Base-by-base conservation (phyloP, 2,329 filamentous ascomycete genomes). In the Pyricularia sp. region DNA sequence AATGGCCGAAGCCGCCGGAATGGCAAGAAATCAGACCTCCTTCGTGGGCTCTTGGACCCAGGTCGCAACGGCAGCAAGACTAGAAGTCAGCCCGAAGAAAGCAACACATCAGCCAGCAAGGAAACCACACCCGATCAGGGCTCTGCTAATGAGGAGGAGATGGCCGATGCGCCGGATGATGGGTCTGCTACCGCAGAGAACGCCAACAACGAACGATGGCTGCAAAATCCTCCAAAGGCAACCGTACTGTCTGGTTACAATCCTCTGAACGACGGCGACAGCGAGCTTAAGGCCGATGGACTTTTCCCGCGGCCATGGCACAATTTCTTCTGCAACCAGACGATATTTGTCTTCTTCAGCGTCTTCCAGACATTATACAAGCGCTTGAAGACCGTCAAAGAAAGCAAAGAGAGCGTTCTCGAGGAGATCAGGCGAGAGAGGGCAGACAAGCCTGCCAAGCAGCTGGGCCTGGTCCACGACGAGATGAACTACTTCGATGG, bases 261-360 rank as follows among this genome's bases (percentile, higher is more conserved):
- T 77, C 84, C 71, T 70, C 79, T 78, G 72, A 80, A 78, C 75
- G 84, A 80, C 72, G 82, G 78, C 53, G 85, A 84, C 69, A 84
- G 82, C 72, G 86, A 82, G 76, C 84, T 84, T 70, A 93, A 83
- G 80, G 89, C 77, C 67, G 91, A 96, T 67, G 89, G 92, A 63
- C 87, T 90, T 66, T 96, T 94, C 76, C 82, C 83, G 69, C 89
- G 93, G 61, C 86, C 87, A 12, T 87, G 85, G 76, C 96, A 91
- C 79, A 93, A 93, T 73, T 86, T 97, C 73, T 99, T 96, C 78
- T 88, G 88, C 74, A 97, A 97, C 74, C 85, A 91, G 71, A 91
- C 89, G 3, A 88, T 99, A 66, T 96, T 92, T 73, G 93, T 94
- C 76, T 97, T 99, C 81, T 89, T 99, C 79, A 90, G 89, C 70